Evolutionary conservation across 371 early-diverging fungal species (phyloP), one percentile per base, ranked within the genome.

Genomic region (Apophysomyces variabilis): DNA sequence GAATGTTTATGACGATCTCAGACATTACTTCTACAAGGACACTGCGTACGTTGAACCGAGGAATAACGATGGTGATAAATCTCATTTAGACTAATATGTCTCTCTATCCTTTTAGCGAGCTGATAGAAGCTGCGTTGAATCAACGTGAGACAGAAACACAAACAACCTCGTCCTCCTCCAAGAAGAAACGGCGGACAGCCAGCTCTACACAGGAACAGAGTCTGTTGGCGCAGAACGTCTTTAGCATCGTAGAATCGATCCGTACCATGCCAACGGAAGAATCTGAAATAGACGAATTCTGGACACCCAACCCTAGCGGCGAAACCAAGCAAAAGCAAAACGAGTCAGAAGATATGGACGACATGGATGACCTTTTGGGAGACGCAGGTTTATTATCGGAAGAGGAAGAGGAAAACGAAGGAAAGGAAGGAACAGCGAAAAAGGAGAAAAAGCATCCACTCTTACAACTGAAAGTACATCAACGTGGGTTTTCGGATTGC

Each of bases 1-100:
- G 62, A 88, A 91, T 73, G 76, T 78, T 9, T 94, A 92, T 72
- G 94, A 92, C 66, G 97, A 96, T 69, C 72, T 95, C 47, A 85
- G 94, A 68, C 86, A 87, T 66, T 91, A 91, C 73, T 92, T 94
- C 68, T 87, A 87, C 72, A 89, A 91, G 69, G 75, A 89, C 69
- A 67, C 91, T 8, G 84, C 87, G 75, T 76, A 77, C 83, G 83
- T 76, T 66, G 32, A 26, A 26, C 32, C 3, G 32, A 26, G 32
- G 32, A 26, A 26, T 26, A 26, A 26, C 32, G 32, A 26, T 26
- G 1, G 1, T 26, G 32, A 3, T 26, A 26, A 3, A 26, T 26
- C 32, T 26, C 32, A 26, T 3, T 26, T 26, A 26, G 3, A 26
- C 32, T 26, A 26, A 26, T 26, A 26, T 3, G 32, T 26, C 32